Base-by-base conservation (phyloP, 176 grass and related monocot species). In the Eleusine coracana region DNA sequence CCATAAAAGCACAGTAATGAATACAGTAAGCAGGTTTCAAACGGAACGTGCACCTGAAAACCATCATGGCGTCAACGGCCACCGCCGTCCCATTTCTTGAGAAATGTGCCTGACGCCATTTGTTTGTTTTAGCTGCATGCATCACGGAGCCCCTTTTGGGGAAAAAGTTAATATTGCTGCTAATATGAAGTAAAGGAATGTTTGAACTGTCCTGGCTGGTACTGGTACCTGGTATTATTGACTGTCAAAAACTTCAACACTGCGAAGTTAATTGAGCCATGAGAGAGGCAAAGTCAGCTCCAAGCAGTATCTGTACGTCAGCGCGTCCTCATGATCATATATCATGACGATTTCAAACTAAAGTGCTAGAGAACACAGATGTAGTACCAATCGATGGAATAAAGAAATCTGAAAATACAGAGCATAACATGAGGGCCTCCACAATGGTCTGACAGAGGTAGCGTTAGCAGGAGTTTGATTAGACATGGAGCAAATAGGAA, bases 211-310 rank as follows among this genome's bases (percentile, higher is more conserved):
- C n/a, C 27, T 15, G 44, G 44, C 44, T 46, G 44, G 44, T 21
- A 42, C 27, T 31, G 34, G 5, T 14, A 38, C 31, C 27, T 31
- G 34, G 5, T 14, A 38, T 17, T 42, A 10, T 41, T 23, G 68
- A 8, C 68, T 25, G 1, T 10, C 1, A 12, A 2, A 7, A 7
- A 20, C 59, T 7, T 69, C 13, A 48, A 66, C 28, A 11, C 5
- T 45, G 44, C 6, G 44, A 45, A 45, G 44, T 45, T 45, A 45
- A 45, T 9, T 45, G 44, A 45, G 44, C 49, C 49, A 51, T 51
- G 49, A 51, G 49, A 51, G 27, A 38, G 40, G 58, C 36, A 80
- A 80, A 75, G 77, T 73, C 70, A 81, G 70, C 51, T 61, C 49
- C 29, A 69, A 25, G 3, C 27, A 28, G 6, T 31, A 14, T 36